Evolutionary conservation across 2,329 filamentous ascomycete species (phyloP).

Genomic region (Chaetomium globosum): DNA sequence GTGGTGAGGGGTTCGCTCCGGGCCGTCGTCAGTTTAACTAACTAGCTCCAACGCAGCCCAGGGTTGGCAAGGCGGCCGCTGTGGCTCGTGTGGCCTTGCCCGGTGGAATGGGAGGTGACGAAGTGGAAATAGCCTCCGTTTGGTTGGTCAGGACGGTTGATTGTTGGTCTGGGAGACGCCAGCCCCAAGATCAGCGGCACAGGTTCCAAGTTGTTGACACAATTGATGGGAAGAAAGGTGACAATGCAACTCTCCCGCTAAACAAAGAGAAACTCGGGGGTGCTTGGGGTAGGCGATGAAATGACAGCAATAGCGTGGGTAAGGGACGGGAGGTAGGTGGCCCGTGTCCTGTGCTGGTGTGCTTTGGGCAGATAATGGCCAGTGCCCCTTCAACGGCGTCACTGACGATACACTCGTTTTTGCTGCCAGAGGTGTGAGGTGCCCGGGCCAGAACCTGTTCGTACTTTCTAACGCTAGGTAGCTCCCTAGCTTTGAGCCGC

Average conservation of each 20-base stretch:
- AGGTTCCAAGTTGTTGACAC: constrained; percentile 17
- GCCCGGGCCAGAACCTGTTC: neutral
- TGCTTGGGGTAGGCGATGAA: neutral
- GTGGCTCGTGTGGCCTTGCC: constrained; percentile 17
- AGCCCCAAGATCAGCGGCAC: constrained; percentile 2
- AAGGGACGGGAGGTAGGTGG: neutral
- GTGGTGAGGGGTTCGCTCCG: constrained; percentile 34
- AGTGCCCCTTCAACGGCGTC: constrained; percentile 16
- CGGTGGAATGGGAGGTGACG: constrained; percentile 8
- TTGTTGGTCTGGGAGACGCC: constrained; percentile 23
- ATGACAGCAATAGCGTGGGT: neutral
- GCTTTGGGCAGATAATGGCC: constrained; percentile 17
- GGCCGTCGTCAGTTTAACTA: constrained; percentile 29
- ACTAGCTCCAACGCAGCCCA: constrained; percentile 24
- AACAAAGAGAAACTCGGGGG: constrained; percentile 10
- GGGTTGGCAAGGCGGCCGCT: constrained; percentile 17
- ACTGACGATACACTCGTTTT: neutral
- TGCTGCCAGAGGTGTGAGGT: neutral
- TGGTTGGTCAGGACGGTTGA: constrained; percentile 31
- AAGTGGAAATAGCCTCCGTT: constrained; percentile 30
- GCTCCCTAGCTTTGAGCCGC: neutral
- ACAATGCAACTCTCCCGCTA: constrained; percentile 4
- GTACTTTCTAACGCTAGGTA: neutral
- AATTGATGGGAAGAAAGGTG: constrained; percentile 30
- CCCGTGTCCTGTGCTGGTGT: neutral